Percentiles rank a stretch among this genome's conserved stretches.
Conservation (phyloP, 2,329 filamentous ascomycete species). For the Ophiosphaerella herpotricha region DNA sequence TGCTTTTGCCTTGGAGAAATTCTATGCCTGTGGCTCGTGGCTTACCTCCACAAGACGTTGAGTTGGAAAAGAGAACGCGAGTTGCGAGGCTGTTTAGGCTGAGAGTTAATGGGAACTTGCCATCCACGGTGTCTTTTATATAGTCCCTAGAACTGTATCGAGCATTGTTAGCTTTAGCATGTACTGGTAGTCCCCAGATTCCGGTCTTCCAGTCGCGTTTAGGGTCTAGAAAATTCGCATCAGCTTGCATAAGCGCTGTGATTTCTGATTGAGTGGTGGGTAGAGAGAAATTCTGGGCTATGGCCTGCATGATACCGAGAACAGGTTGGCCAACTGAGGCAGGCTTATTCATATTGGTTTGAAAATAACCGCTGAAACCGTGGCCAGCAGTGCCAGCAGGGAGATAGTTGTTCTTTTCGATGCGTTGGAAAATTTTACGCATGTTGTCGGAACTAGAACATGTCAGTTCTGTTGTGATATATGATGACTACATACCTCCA, state of each 20-base stretch:
- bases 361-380: slow-evolving; percentile 61
- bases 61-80: slow-evolving; percentile 65
- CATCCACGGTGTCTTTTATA: too few species aligned
- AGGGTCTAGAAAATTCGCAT: slow-evolving; percentile 56
- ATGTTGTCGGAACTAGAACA: slow-evolving; percentile 47
- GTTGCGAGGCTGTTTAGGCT: slow-evolving; percentile 65
- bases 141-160: slow-evolving; percentile 62
- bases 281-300: slow-evolving; percentile 39
- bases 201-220: slow-evolving; percentile 54
- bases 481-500: slow-evolving; percentile 49
- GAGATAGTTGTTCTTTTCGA: slow-evolving; percentile 61
- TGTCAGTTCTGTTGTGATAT: background rate
- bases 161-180: slow-evolving; percentile 53
- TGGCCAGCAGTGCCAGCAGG: slow-evolving; percentile 52
- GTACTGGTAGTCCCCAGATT: slow-evolving; percentile 62
- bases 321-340: slow-evolving; percentile 51
- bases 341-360: slow-evolving; percentile 56
- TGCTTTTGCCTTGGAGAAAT: slow-evolving; percentile 42
- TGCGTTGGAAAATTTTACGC: slow-evolving; percentile 58
- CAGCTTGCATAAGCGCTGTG: slow-evolving; percentile 48
- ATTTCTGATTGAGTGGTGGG: slow-evolving; percentile 56
- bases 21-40: slow-evolving; percentile 51
- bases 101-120: slow-evolving; percentile 53
- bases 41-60: slow-evolving; percentile 53
- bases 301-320: slow-evolving; percentile 39